Evolutionary conservation across 2,329 filamentous ascomycete species (phyloP), one percentile per base, ranked within the genome.

Genomic region (Elsinoe batatas): DNA sequence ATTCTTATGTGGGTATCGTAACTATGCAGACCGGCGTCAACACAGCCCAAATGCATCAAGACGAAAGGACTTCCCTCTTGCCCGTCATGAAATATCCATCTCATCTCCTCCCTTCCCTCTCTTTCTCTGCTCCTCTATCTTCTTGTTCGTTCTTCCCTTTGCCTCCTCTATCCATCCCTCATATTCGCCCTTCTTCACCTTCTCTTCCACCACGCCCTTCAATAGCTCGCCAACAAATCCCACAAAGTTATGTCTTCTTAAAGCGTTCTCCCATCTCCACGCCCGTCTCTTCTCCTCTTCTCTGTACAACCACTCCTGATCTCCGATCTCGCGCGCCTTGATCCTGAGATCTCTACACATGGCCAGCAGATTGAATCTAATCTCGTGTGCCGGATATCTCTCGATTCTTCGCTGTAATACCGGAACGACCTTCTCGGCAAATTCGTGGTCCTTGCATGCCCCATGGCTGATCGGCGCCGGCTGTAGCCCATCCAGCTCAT

Each of bases 401-500:
- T 80, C 84, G 63, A 98, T 87, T 54, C 93, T 82, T 57, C 85
- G 78, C 72, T 88, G 87, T 57, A 98, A 76, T 36, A 97, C 91
- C n/a, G 87, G 80, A 60, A 95, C 88, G 47, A 97, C 86, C 64
- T 84, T 85, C 56, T 81, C 75, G 0, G 90, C 83, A 68, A 98
- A 97, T 33, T 84, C 76, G 1, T 80, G 79, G n/a, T 74, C 65
- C 0, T 77, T 74, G 71, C 90, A 95, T 69, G 90, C 94, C 10
- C 68, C 68, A 72, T 98, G 93, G 50, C 82, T 83, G 64, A 98
- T 96, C 56, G 93, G 93, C 57, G 88, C 87, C 3, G 90, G 89
- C 72, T 97, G 91, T 61, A 98, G 77, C 15, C 93, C 93, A 71
- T 98, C 93, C 53, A 98, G 80, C 74, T 98, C 93, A 76, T 96